Evolutionary conservation across 257 asterid genomes (phyloP), one percentile per base, ranked within the genome.

Genomic region (Solanum virginianum): DNA sequence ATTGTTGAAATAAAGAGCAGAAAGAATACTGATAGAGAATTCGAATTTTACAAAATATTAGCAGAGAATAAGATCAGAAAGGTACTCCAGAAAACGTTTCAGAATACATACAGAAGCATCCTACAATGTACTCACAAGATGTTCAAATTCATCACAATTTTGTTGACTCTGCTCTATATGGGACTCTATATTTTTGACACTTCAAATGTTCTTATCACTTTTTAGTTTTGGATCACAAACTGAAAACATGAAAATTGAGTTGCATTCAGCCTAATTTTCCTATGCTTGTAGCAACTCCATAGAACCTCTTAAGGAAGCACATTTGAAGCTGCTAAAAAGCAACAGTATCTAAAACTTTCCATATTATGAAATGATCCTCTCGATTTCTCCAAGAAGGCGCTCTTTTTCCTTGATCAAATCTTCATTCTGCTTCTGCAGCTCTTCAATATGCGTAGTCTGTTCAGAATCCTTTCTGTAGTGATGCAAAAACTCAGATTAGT

Each of bases 371-470:
- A 94, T 87, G 62, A 94, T 91, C 88, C 96, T 92, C 93, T 95
- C 98, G 70, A 95, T 95, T 84, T 95, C 98, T 90, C 92, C 94
- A 65, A 93, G 93, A 49, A 94, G 96, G 84, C 96, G 85, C 72
- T 89, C 96, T 80, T 95, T 93, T 72, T 95, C 98, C 16, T 90
- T 91, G 11, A 85, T 82, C 90, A 94, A 86, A 9, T 94, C 98
- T 51, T 91, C 89, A 79, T 92, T 94, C 88, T 94, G 93, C 88
- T 90, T 92, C 93, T 95, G 91, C 69, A 95, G 93, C 54, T 94
- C 97, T 91, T 95, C 97, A 9, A 94, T 95, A 77, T 94, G 96
- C 90, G 91, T 95, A n/a, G 96, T 94, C 88, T 94, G 98, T 87
- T 95, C 98, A 1, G 98, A 93, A 88, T 95, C 98, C 90, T 95